Evolutionary conservation across 495 filamentous ascomycete species (phyloP).

Genomic region (Hyaloscypha finlandica): DNA sequence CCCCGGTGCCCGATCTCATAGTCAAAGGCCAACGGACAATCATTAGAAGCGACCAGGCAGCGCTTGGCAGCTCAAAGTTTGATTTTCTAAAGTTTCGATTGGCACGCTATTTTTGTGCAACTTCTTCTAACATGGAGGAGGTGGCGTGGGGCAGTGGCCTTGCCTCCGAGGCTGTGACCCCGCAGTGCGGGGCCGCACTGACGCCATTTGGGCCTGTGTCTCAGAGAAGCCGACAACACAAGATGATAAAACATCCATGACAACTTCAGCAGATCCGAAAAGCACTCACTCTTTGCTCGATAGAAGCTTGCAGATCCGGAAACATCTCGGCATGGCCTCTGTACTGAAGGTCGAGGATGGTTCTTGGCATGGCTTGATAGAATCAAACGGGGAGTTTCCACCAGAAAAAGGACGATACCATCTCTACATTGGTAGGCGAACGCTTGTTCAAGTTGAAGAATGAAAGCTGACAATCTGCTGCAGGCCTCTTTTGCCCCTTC

Average conservation of each 20-base stretch:
- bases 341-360: slow-evolving; percentile 25
- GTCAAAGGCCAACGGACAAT: too few species aligned
- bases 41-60: too few species aligned
- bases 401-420: slow-evolving; percentile 76
- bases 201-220: neutral
- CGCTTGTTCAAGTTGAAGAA: neutral
- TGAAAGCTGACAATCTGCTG: slow-evolving; percentile 7
- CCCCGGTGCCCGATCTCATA: too few species aligned
- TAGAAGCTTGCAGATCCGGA: neutral
- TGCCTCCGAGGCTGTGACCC: neutral
- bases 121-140: too few species aligned
- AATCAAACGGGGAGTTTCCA: slow-evolving; percentile 60
- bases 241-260: neutral
- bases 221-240: neutral
- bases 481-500: slow-evolving; percentile 53
- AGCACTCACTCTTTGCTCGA: neutral
- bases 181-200: neutral
- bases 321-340: slow-evolving; percentile 16
- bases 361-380: slow-evolving; percentile 45
- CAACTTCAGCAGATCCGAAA: neutral
- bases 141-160: too few species aligned
- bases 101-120: too few species aligned
- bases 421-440: slow-evolving; percentile 60
- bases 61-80: too few species aligned
- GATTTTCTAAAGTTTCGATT: too few species aligned